Evolutionary conservation across 306 rosid genomes (phyloP).

Genomic region (Benincasa hispida): DNA sequence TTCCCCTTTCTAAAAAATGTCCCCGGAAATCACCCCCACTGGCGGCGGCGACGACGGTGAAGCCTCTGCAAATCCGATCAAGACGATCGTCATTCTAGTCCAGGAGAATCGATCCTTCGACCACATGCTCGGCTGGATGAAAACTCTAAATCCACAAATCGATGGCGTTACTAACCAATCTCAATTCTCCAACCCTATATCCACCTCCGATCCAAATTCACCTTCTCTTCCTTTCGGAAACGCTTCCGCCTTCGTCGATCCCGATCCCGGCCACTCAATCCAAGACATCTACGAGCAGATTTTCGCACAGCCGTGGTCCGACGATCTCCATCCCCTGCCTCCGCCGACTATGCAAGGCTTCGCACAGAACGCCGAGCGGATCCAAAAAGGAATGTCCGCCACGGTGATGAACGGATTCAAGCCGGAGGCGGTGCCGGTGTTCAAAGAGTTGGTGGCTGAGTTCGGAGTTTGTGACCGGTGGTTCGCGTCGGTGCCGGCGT

Average conservation of each 20-base stretch:
- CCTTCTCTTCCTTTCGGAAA: constrained; percentile 20
- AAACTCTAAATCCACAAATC: constrained; percentile 47
- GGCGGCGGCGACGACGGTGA: neutral
- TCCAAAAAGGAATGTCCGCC: constrained; percentile 21
- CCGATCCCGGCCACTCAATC: constrained; percentile 71
- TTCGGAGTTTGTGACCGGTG: constrained; percentile 71
- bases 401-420: constrained; percentile 59
- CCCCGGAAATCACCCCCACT: neutral
- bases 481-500: constrained; percentile 64
- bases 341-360: constrained; percentile 52
- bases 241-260: constrained; percentile 39
- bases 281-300: constrained; percentile 71
- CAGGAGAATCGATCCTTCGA: constrained; percentile 93
- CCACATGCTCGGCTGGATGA: constrained; percentile 88
- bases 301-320: constrained; percentile 61
- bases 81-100: constrained; percentile 71
- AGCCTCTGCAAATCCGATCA: constrained; percentile 24
- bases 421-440: constrained; percentile 49
- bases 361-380: constrained; percentile 40
- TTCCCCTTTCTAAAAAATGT: neutral
- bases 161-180: constrained; percentile 48
- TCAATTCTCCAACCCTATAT: constrained; percentile 28
- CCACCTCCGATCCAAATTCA: constrained; percentile 33
- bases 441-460: constrained; percentile 35
- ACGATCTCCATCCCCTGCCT: neutral